Evolutionary conservation across 495 filamentous ascomycete species (phyloP), one percentile per base, ranked within the genome.

Genomic region (Aspergillus asperescens): DNA sequence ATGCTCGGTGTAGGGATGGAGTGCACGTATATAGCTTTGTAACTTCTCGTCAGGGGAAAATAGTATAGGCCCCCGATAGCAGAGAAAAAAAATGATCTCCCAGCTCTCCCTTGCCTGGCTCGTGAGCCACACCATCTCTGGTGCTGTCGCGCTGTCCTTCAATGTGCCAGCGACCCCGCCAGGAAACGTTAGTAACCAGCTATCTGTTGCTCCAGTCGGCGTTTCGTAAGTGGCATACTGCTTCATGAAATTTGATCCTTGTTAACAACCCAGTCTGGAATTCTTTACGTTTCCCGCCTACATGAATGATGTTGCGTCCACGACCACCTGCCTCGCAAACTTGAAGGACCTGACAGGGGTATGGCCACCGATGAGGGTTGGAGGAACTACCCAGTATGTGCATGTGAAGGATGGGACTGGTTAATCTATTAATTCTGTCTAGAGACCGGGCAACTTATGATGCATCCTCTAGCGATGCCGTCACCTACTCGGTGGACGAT

Each of bases 281-380:
- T 82, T 83, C 62, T 83, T 84, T 54, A 69, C 79, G 0, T 82
- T 81, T 45, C 81, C 81, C 0, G 76, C 70, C 0, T 84, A 83
- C 58, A 73, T 82, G 48, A 72, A 66, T 31, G 76, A 80, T 47
- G 77, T 82, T 8, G 73, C 66, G 1, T 66, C 73, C 3, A 84
- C 80, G 1, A 72, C 62, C 1, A 73, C 77, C 56, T 83, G 81
- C 55, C 64, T 83, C 4, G 61, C 72, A 16, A 81, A 81, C 56
- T 70, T 81, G 62, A 73, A 73, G 50, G 70, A 75, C 13, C 46
- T 82, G 31, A 77, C 74, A 0, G 80, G 78, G 1, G 66, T 69
- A 8, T 80, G 75, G 75, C 80, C 80, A 8, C 81, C 78, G 1
- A 71, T 82, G 45, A 68, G 81, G 27, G 81, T 83, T 44, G 81